Evolutionary conservation across 2,329 filamentous ascomycete species (phyloP).

Genomic region (Penicillium expansum): DNA sequence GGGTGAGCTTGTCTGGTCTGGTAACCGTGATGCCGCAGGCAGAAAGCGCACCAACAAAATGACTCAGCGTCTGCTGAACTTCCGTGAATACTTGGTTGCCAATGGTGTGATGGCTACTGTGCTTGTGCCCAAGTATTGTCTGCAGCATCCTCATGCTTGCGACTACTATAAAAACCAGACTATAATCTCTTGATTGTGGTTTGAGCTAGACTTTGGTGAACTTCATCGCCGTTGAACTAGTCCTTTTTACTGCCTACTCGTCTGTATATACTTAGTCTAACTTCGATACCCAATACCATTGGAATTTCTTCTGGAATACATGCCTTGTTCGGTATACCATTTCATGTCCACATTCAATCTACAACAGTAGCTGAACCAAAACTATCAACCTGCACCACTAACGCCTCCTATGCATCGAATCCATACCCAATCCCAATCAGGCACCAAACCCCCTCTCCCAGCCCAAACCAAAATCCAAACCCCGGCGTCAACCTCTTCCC

Average conservation of each 20-base stretch:
- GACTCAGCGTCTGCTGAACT: constrained; percentile 58
- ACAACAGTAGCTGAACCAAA: neutral
- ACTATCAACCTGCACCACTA: neutral
- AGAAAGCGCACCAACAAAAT: constrained; percentile 53
- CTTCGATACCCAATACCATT: constrained; percentile 7
- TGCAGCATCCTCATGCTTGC: constrained; percentile 58
- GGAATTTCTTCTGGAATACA: neutral
- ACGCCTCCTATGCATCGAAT: neutral
- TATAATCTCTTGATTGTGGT: constrained; percentile 20
- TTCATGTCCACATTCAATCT: neutral
- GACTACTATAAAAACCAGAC: constrained; percentile 56
- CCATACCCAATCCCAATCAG: neutral
- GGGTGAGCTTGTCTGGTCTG: constrained; percentile 56
- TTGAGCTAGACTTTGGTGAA: neutral
- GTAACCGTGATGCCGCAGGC: constrained; percentile 51
- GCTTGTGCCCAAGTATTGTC: constrained; percentile 57
- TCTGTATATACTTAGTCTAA: constrained; percentile 4
- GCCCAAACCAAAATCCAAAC: neutral
- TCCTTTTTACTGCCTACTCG: too few relatives aligned
- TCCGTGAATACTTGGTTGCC: constrained; percentile 58
- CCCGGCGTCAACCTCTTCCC: neutral
- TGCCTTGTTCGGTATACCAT: neutral
- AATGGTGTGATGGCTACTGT: constrained; percentile 52
- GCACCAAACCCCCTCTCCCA: neutral
- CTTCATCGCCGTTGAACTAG: neutral